These are phyloP conservation scores for Breynia disticha DNA, from an alignment of 441 rosid genomes.

Conservation along the genomic window DNA sequence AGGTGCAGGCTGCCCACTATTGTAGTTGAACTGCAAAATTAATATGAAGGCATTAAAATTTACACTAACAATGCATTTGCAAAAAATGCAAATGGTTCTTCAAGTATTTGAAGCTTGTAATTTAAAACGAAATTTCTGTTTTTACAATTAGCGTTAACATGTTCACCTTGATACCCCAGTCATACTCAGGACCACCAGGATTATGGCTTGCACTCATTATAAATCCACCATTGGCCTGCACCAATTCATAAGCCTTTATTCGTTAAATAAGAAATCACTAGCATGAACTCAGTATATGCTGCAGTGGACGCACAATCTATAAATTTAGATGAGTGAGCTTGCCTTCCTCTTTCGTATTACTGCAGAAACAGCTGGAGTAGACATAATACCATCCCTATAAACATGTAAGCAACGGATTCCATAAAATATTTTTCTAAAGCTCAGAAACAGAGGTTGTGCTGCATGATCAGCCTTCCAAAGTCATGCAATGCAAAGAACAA, in stretches of 20 bases:
- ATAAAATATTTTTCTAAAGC: background rate
- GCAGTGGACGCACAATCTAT: slow-evolving; percentile 8
- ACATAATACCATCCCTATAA: slow-evolving; percentile 78
- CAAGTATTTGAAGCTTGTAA: background rate
- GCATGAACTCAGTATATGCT: background rate
- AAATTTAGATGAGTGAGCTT: slow-evolving; percentile 13
- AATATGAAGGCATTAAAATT: slow-evolving; percentile 1
- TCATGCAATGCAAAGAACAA: too few relatives aligned
- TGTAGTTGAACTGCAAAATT: slow-evolving; percentile 70
- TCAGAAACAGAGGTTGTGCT: background rate
- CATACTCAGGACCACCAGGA: slow-evolving; percentile 93
- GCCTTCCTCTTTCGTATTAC: slow-evolving; percentile 81
- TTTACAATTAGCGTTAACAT: background rate
- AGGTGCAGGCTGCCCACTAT: slow-evolving; percentile 95
- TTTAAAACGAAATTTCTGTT: background rate
- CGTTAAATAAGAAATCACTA: slow-evolving; percentile 3
- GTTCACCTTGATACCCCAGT: slow-evolving; percentile 96
- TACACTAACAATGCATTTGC: background rate
- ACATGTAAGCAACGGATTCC: background rate
- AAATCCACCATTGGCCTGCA: slow-evolving; percentile 90
- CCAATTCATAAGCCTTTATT: slow-evolving; percentile 1
- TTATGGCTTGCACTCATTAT: slow-evolving; percentile 98
- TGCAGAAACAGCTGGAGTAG: slow-evolving; percentile 91
- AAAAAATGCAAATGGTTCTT: background rate
- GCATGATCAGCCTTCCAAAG: background rate